These are phyloP conservation scores for Hyphodiscus sp. DNA, from an alignment of 2,329 filamentous ascomycete species.

Conservation along the genomic window DNA sequence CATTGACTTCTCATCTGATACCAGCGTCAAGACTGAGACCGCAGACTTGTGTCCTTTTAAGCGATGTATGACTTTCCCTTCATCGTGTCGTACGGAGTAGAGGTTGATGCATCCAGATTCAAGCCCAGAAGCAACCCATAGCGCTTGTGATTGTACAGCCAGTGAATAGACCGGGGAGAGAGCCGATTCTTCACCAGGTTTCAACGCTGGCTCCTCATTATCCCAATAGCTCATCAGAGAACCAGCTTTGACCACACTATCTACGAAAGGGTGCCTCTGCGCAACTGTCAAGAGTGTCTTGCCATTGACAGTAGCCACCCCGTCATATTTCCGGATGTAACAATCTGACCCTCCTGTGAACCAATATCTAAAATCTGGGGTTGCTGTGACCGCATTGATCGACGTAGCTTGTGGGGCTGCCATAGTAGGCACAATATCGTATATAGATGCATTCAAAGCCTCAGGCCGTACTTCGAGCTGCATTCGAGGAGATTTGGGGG, in stretches of 20 bases:
- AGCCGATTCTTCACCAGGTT: slow-evolving; percentile 46
- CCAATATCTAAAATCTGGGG: slow-evolving; percentile 90
- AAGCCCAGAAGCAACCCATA: slow-evolving; percentile 87
- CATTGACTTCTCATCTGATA: slow-evolving; percentile 78
- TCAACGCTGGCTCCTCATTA: slow-evolving; percentile 67
- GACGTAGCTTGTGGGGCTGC: slow-evolving; percentile 93
- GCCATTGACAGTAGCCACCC: slow-evolving; percentile 88
- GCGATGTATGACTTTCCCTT: slow-evolving; percentile 80
- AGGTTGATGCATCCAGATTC: slow-evolving; percentile 91
- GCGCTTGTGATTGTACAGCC: slow-evolving; percentile 78
- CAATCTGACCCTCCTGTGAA: slow-evolving; percentile 92
- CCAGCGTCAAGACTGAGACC: slow-evolving; percentile 77
- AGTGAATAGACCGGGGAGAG: slow-evolving; percentile 93
- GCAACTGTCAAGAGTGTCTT: slow-evolving; percentile 91
- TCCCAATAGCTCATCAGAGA: slow-evolving; percentile 97
- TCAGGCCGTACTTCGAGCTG: slow-evolving; percentile 67
- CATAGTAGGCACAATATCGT: slow-evolving; percentile 96
- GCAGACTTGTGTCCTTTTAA: slow-evolving; percentile 83
- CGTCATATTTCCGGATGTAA: slow-evolving; percentile 96
- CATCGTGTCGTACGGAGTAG: slow-evolving; percentile 88
- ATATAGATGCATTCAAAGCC: slow-evolving; percentile 70
- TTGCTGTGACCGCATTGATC: slow-evolving; percentile 86
- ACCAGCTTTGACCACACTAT: slow-evolving; percentile 92
- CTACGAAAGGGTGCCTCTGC: slow-evolving; percentile 92
- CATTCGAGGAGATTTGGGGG: slow-evolving; percentile 37